phyloP scores from a whole-genome alignment of 176 grass and related monocot species.

The Eleusine coracana region DNA sequence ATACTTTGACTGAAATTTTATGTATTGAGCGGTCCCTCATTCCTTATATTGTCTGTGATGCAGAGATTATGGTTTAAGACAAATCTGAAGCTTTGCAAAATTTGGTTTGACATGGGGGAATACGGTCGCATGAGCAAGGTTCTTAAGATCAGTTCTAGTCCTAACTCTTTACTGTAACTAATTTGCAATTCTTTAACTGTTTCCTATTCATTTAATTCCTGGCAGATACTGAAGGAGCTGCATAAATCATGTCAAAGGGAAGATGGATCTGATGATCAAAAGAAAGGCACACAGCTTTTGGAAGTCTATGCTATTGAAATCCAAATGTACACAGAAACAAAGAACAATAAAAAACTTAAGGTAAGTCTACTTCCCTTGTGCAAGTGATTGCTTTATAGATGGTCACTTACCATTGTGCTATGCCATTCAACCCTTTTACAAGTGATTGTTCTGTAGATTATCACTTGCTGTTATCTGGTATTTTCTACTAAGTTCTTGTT shows the following conservation, averaged over 20 bases:
- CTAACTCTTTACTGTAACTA: not conserved
- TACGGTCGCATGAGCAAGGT: conserved; percentile 99
- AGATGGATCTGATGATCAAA: conserved; percentile 99
- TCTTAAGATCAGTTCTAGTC: conserved; percentile 24
- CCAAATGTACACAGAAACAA: conserved; percentile 99
- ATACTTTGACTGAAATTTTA: conserved; percentile 1
- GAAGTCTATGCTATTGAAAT: conserved; percentile 99
- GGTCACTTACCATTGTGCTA: not conserved
- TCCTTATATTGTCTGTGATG: conserved; percentile 17
- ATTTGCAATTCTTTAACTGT: not conserved
- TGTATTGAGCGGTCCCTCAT: conserved; percentile 4
- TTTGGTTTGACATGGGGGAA: conserved; percentile 98
- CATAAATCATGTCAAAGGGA: conserved; percentile 96
- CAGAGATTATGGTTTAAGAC: conserved; percentile 99
- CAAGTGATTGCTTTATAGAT: not conserved
- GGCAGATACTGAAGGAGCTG: conserved; percentile 81
- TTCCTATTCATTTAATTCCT: conserved; percentile 4
- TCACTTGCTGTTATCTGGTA: not conserved
- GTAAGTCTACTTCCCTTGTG: conserved; percentile 31
- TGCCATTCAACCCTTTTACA: conserved; percentile 3
- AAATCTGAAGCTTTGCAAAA: conserved; percentile 98
- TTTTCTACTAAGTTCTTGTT: not conserved
- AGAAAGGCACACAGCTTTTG: conserved; percentile 99
- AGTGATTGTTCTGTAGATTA: not conserved
- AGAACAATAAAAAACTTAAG: conserved; percentile 99